Percentiles rank a stretch among this genome's conserved stretches.
These are phyloP conservation scores for Euphorbia peplus DNA, from an alignment of 345 rosid species.

Conservation along the genomic window DNA sequence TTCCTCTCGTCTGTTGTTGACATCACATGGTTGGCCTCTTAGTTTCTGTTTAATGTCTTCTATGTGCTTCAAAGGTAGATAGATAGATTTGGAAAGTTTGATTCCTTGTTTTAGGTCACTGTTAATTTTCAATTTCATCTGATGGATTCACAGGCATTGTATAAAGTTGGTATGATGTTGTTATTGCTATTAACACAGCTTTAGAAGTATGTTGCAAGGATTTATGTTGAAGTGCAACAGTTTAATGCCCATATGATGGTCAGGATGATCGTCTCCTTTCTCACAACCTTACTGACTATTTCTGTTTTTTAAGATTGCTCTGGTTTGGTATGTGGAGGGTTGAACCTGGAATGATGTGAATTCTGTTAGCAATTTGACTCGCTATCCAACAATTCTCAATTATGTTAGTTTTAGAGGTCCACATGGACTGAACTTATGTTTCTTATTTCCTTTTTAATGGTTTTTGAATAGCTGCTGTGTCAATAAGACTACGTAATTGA, in stretches of 20 bases:
- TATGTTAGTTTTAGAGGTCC: too few relatives aligned
- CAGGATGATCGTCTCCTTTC: slow-evolving; percentile 5
- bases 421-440: too few relatives aligned
- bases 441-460: too few relatives aligned
- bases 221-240: slow-evolving; percentile 2
- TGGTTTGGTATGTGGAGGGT: too few relatives aligned
- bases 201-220: slow-evolving; percentile 22
- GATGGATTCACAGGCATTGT: slow-evolving; percentile 47
- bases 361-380: too few relatives aligned
- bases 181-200: slow-evolving; percentile 24
- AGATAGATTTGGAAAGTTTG: slow-evolving; percentile 33
- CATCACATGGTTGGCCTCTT: slow-evolving; percentile 13
- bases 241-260: slow-evolving; percentile 20
- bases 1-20: slow-evolving; percentile 37
- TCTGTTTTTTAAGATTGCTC: neutral
- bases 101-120: slow-evolving; percentile 26
- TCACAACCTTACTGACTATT: too few relatives aligned
- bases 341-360: too few relatives aligned
- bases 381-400: too few relatives aligned
- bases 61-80: slow-evolving; percentile 26
- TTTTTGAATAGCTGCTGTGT: too few relatives aligned
- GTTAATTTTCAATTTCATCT: slow-evolving; percentile 21
- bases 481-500: too few relatives aligned
- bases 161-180: slow-evolving; percentile 34
- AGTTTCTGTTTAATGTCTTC: slow-evolving; percentile 18